Percentiles rank a stretch among this genome's conserved stretches.
These are phyloP conservation scores for Calonectria hongkongensis DNA, from an alignment of 2,329 filamentous ascomycete species.

Conservation along the genomic window DNA sequence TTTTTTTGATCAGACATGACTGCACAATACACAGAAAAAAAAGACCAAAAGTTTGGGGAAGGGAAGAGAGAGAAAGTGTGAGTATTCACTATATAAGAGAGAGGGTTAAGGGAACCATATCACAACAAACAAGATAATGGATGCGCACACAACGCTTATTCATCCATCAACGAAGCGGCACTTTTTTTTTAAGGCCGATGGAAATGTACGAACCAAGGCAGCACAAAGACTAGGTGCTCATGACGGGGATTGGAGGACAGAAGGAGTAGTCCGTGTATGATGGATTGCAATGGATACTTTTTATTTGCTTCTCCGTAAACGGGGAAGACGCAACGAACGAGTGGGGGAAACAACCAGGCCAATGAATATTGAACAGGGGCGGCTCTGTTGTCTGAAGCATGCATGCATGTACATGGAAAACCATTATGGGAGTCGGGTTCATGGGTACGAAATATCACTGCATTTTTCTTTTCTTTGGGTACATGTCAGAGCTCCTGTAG, in stretches of 20 bases:
- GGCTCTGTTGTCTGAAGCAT: constrained; percentile 49
- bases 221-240: constrained; percentile 12
- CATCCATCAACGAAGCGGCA: constrained; percentile 22
- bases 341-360: constrained; percentile 20
- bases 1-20: constrained; percentile 1
- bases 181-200: constrained; percentile 9
- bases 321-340: constrained; percentile 24
- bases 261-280: constrained; percentile 46
- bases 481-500: constrained; percentile 12
- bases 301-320: constrained; percentile 13
- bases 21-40: constrained; percentile 1
- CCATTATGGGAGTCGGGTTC: constrained; percentile 52
- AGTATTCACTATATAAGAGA: not conserved
- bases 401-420: constrained; percentile 53
- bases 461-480: constrained; percentile 46
- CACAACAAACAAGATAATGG: not conserved
- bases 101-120: constrained; percentile 10
- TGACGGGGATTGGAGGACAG: constrained; percentile 17
- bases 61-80: no score
- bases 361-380: constrained; percentile 37
- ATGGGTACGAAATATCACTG: constrained; percentile 56
- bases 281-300: constrained; percentile 35
- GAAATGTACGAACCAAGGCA: constrained; percentile 30
- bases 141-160: constrained; percentile 30
- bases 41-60: not conserved